A percentile compares a stretch with the other conserved stretches of the same genome.
phyloP scores from a whole-genome alignment of 2,329 filamentous ascomycete species.

The Penicillium expansum region DNA sequence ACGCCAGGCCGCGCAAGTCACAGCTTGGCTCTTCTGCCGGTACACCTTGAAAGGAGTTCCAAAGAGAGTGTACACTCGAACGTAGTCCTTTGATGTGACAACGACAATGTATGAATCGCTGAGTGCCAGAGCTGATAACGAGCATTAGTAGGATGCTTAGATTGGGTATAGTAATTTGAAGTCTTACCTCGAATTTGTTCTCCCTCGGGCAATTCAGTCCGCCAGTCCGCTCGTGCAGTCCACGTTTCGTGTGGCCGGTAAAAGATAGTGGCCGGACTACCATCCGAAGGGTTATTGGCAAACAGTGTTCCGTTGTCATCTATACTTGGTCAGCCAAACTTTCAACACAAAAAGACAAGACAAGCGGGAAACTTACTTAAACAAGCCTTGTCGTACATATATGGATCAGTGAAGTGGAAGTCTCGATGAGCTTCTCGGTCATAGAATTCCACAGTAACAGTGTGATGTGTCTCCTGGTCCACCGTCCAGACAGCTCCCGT shows the following conservation, averaged over 20 bases:
- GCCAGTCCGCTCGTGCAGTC: conserved; percentile 88
- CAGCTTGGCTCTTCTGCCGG: conserved; percentile 86
- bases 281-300: conserved; percentile 68
- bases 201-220: conserved; percentile 79
- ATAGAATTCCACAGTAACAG: conserved; percentile 95
- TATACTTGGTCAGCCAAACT: conserved; percentile 29
- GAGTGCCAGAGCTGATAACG: conserved; percentile 68
- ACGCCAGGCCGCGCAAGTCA: conserved; percentile 89
- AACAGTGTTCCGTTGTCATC: conserved; percentile 81
- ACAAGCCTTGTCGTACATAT: conserved; percentile 93
- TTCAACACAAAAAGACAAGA: neutral
- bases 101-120: conserved; percentile 89
- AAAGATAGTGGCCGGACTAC: conserved; percentile 77
- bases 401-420: conserved; percentile 97
- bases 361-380: conserved; percentile 54
- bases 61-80: conserved; percentile 89
- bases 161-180: neutral
- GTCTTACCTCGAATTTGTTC: conserved; percentile 66
- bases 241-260: conserved; percentile 97
- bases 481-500: conserved; percentile 97
- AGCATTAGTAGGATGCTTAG: neutral
- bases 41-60: conserved; percentile 87
- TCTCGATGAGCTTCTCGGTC: conserved; percentile 88
- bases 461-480: conserved; percentile 88
- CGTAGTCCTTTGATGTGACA: conserved; percentile 81